Conservation (phyloP, 768 basidiomycete genomes). For the Hericium erinaceus region DNA sequence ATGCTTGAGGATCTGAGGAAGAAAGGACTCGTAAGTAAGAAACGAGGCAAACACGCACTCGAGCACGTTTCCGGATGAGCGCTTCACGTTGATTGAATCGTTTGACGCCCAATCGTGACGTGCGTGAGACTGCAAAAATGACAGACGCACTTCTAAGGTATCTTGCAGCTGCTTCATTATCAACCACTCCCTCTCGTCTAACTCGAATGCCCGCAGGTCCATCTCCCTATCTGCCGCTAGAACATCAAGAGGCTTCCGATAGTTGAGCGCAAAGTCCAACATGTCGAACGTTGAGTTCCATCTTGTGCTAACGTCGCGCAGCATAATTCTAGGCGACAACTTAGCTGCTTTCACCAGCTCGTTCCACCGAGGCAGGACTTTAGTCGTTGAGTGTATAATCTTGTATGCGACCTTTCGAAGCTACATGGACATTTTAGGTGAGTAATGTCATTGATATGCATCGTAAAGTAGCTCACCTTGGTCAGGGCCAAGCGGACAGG, state of each 20-base stretch:
- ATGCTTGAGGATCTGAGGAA: no score
- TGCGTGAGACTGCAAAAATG: no score
- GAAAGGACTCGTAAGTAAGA: no score
- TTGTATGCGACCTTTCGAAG: background rate
- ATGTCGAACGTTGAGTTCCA: background rate
- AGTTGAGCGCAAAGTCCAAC: background rate
- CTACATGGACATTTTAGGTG: background rate
- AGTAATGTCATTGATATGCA: background rate
- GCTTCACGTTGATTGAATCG: no score
- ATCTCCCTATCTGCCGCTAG: background rate
- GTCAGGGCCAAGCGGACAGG: conserved; percentile 22
- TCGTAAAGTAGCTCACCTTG: conserved; percentile 20
- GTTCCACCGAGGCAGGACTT: background rate
- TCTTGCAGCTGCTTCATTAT: no score
- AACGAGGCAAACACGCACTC: no score
- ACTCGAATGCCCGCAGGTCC: background rate
- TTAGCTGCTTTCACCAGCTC: background rate
- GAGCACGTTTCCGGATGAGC: no score
- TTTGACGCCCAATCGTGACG: no score
- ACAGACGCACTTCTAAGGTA: no score
- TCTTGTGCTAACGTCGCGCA: background rate
- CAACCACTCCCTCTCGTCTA: background rate
- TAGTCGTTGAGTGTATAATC: background rate
- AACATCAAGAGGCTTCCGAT: background rate
- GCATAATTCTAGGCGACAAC: background rate